Evolutionary conservation across 805 yeast species (phyloP), one percentile per base, ranked within the genome.

Genomic region (Saccharomycopsis sp.): DNA sequence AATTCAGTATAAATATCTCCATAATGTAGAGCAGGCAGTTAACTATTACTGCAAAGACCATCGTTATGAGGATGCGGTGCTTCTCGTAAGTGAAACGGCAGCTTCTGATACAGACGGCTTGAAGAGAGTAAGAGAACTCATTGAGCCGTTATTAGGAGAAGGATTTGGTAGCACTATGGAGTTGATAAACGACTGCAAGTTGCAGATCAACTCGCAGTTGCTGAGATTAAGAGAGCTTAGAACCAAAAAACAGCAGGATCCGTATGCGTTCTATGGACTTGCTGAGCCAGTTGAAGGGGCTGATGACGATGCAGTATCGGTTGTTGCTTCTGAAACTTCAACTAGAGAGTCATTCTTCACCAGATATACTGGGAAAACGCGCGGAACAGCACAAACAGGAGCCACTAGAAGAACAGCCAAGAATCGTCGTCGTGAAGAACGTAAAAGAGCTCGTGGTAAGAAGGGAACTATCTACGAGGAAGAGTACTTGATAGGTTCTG

Each of bases 391-490:
- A 2, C 87, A 88, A 68, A 94, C 99, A 0, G 97, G 98, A 29
- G 97, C 94, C 1, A 86, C 97, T 0, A 82, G 99, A 71, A 81
- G 87, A 67, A 92, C 99, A 0, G 81, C 96, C 3, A 94, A 94
- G 74, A 94, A 94, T 72, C 83, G 85, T 64, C 88, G 97, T 70
- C 83, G 99, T 64, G 97, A 93, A 72, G 99, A 93, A 69, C 83
- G 99, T 67, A 94, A 94, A 75, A 81, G 84, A 61, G 99, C 99
- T 1, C 83, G 96, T 66, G 99, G 99, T 61, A 90, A 96, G 76
- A 94, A 94, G 75, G 98, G 98, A 53, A 93, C 97, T 3, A 87
- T 94, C 20, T 94, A 94, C 68, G 99, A 94, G 71, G 99, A 94
- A 70, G 98, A 94, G 70, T 94, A 94, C 70, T 80, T 94, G 58